Evolutionary conservation across 371 early-diverging fungal genomes (phyloP).

Genomic region (Blakeslea trispora): DNA sequence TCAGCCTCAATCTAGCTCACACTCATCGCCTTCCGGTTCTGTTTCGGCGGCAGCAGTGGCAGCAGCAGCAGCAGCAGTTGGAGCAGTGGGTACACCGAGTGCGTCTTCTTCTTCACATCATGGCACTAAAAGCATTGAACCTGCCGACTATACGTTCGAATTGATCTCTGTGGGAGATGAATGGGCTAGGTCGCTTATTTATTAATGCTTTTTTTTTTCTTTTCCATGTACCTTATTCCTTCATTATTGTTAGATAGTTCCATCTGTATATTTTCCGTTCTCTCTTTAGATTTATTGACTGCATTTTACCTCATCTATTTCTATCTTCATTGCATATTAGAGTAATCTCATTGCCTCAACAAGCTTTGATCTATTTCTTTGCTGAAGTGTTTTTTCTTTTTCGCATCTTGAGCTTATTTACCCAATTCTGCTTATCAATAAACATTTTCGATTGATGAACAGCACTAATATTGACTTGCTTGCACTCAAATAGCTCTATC

Average conservation of each 20-base stretch:
- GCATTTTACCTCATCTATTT: no score
- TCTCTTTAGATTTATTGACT: no score
- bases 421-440: no score
- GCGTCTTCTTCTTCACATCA: conserved; percentile 17
- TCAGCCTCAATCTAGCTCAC: conserved; percentile 16
- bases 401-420: no score
- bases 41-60: conserved; percentile 32
- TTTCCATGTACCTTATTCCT: conserved; percentile 2
- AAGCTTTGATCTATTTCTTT: no score
- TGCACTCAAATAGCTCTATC: no score
- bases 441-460: no score
- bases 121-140: conserved; percentile 39
- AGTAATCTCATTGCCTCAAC: no score
- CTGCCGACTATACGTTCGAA: conserved; percentile 55
- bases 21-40: conserved; percentile 25
- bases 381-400: no score
- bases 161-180: conserved; percentile 54
- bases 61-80: conserved; percentile 34
- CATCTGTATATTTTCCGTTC: conserved; percentile 1
- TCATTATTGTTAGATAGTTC: not conserved
- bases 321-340: no score
- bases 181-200: conserved; percentile 52
- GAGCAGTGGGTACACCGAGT: conserved; percentile 36
- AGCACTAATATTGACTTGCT: no score
- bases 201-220: conserved; percentile 23